A percentile compares a stretch with the other conserved stretches of the same genome.
Evolutionary conservation across 371 early-diverging fungal genomes (phyloP).

Genomic region (Mortierella sp.): DNA sequence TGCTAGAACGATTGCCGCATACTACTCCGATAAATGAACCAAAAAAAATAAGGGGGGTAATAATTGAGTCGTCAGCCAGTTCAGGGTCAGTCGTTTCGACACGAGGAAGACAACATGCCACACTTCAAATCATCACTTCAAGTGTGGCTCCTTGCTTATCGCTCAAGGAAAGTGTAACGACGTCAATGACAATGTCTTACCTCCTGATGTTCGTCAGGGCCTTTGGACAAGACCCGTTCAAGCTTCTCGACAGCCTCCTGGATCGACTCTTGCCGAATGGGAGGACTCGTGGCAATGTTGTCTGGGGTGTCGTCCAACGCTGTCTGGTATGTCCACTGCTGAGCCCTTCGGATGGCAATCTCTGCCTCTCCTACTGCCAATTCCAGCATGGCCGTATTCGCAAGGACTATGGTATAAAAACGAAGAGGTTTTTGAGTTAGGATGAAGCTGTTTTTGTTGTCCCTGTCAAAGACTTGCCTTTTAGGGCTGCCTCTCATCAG

Average conservation of each 20-base stretch:
- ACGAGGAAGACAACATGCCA: slow-evolving; percentile 4
- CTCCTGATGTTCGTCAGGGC: slow-evolving; percentile 57
- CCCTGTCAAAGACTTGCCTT: not conserved
- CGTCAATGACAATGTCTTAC: slow-evolving; percentile 16
- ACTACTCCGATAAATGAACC: slow-evolving; percentile 14
- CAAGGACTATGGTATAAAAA: slow-evolving; percentile 31
- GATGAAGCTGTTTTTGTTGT: not conserved
- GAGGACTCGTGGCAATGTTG: slow-evolving; percentile 34
- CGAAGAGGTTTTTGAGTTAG: not conserved
- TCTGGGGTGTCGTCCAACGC: slow-evolving; percentile 54
- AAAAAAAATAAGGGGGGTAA: not conserved
- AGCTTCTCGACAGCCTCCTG: slow-evolving; percentile 49
- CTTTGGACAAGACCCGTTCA: slow-evolving; percentile 35
- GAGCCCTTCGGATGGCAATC: slow-evolving; percentile 21
- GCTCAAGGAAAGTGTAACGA: too few species aligned
- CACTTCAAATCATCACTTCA: too few species aligned
- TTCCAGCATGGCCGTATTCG: slow-evolving; percentile 53
- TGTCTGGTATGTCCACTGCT: slow-evolving; percentile 30
- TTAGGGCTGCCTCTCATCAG: not conserved
- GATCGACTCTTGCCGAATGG: slow-evolving; percentile 39
- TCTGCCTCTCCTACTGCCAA: slow-evolving; percentile 49
- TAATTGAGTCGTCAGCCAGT: not conserved
- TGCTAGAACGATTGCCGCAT: slow-evolving; percentile 50
- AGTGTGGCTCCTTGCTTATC: too few species aligned
- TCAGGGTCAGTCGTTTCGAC: slow-evolving; percentile 12